Evolutionary conservation across 1,284 basidiomycete genomes (phyloP).

Genomic region (Apiotrichum domesticum): DNA sequence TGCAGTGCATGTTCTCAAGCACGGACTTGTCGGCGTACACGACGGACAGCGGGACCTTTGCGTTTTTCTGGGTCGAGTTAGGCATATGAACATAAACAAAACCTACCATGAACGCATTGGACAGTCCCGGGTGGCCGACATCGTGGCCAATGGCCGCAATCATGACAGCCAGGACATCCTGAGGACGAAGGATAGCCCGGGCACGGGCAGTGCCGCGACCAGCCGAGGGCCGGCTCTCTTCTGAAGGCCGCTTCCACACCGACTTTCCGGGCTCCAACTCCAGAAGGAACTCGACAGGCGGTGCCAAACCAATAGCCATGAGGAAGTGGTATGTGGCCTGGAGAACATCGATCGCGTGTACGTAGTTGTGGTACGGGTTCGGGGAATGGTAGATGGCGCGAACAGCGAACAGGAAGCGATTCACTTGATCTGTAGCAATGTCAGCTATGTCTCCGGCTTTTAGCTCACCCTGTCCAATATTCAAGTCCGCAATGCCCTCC

Average conservation of each 20-base stretch:
- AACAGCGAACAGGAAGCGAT: constrained; percentile 69
- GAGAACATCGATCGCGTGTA: constrained; percentile 88
- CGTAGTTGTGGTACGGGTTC: constrained; percentile 93
- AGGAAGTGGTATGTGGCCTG: constrained; percentile 86
- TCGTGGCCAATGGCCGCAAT: constrained; percentile 91
- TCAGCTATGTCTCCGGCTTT: constrained; percentile 15
- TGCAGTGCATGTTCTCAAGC: constrained; percentile 86
- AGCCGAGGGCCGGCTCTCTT: constrained; percentile 17
- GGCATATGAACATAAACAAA: neutral
- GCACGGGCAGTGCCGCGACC: constrained; percentile 34
- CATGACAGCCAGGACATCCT: constrained; percentile 75
- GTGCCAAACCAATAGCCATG: constrained; percentile 66
- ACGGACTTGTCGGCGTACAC: constrained; percentile 84
- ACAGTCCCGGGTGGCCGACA: constrained; percentile 87
- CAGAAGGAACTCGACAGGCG: constrained; percentile 54
- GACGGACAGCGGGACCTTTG: constrained; percentile 73
- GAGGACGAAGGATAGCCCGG: constrained; percentile 53
- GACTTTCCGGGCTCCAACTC: constrained; percentile 21
- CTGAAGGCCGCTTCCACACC: constrained; percentile 29
- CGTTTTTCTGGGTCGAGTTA: constrained; percentile 65
- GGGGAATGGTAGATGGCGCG: constrained; percentile 76
- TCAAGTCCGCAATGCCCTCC: constrained; percentile 65
- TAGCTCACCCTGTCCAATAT: constrained; percentile 59
- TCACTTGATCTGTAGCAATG: constrained; percentile 54
- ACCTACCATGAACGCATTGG: constrained; percentile 83